Evolutionary conservation across 2,329 filamentous ascomycete genomes (phyloP).

Genomic region (Alternaria rosae): DNA sequence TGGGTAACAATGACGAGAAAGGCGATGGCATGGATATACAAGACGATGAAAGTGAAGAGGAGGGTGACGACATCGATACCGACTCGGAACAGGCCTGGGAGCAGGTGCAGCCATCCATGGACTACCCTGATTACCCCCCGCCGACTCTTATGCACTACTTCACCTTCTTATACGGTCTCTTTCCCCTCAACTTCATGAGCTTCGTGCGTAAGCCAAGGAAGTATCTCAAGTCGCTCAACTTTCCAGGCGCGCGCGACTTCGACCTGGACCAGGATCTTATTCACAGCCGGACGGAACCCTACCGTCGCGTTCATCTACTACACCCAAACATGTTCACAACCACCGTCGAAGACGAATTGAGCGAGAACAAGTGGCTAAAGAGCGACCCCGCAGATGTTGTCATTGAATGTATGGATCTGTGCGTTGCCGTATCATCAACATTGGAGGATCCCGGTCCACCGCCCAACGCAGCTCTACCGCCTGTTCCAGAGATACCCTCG

Average conservation of each 20-base stretch:
- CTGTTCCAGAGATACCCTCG: constrained; percentile 44
- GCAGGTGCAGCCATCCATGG: constrained; percentile 66
- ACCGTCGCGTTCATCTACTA: constrained; percentile 74
- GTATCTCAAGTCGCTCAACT: constrained; percentile 77
- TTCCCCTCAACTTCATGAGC: constrained; percentile 85
- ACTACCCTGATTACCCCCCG: constrained; percentile 61
- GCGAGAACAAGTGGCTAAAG: constrained; percentile 80
- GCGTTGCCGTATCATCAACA: constrained; percentile 53
- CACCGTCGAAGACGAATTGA: constrained; percentile 80
- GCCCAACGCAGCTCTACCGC: constrained; percentile 56
- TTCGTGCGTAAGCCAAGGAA: constrained; percentile 84
- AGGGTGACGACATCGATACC: constrained; percentile 46
- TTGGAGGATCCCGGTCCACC: constrained; percentile 58
- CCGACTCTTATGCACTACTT: constrained; percentile 78
- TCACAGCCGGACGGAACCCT: constrained; percentile 75
- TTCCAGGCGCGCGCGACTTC: constrained; percentile 73
- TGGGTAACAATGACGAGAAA: constrained; percentile 42
- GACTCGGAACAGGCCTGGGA: constrained; percentile 65
- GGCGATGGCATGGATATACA: constrained; percentile 11
- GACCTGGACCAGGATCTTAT: constrained; percentile 82
- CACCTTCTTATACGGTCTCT: constrained; percentile 82
- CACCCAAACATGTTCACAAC: constrained; percentile 86
- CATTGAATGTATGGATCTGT: constrained; percentile 79
- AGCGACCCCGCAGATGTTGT: constrained; percentile 82
- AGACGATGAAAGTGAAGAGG: constrained; percentile 41